Conservation (phyloP, 2,329 filamentous ascomycete genomes). For the Orbilia javanica region DNA sequence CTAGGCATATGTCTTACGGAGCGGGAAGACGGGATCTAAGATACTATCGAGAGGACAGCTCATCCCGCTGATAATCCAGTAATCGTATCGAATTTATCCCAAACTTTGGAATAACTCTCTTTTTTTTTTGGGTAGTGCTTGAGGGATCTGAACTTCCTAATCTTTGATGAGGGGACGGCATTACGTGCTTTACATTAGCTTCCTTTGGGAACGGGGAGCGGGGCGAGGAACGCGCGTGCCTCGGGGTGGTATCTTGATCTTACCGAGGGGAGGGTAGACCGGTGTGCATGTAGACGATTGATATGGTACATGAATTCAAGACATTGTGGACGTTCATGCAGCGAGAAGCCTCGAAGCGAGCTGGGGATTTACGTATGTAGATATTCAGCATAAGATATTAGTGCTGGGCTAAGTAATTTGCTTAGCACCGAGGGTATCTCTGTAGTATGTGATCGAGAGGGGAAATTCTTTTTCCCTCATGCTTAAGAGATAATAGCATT, state of each 20-base stretch:
- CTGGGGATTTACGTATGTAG: conserved; percentile 22
- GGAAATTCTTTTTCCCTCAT: conserved; percentile 10
- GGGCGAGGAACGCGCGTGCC: conserved; percentile 43
- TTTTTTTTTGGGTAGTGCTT: neutral
- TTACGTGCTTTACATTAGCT: conserved; percentile 58
- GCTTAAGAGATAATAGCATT: too few relatives aligned
- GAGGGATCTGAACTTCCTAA: conserved; percentile 39
- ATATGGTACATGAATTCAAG: conserved; percentile 22
- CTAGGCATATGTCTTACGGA: conserved; percentile 41
- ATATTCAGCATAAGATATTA: conserved; percentile 9
- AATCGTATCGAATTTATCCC: conserved; percentile 43
- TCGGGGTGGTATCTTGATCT: conserved; percentile 34
- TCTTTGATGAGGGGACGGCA: conserved; percentile 43
- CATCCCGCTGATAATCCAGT: conserved; percentile 43
- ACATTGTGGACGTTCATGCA: conserved; percentile 22
- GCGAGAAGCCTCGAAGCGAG: conserved; percentile 23
- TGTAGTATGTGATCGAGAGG: conserved; percentile 7
- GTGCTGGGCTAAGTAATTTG: conserved; percentile 10
- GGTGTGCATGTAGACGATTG: conserved; percentile 26
- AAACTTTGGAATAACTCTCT: conserved; percentile 17
- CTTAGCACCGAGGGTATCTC: conserved; percentile 1
- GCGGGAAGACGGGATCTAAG: conserved; percentile 51
- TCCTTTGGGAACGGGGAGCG: conserved; percentile 46
- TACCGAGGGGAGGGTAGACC: conserved; percentile 11
- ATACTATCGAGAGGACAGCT: conserved; percentile 47